Base-by-base conservation (phyloP, 768 basidiomycete genomes). In the Lactarius psammicola region DNA sequence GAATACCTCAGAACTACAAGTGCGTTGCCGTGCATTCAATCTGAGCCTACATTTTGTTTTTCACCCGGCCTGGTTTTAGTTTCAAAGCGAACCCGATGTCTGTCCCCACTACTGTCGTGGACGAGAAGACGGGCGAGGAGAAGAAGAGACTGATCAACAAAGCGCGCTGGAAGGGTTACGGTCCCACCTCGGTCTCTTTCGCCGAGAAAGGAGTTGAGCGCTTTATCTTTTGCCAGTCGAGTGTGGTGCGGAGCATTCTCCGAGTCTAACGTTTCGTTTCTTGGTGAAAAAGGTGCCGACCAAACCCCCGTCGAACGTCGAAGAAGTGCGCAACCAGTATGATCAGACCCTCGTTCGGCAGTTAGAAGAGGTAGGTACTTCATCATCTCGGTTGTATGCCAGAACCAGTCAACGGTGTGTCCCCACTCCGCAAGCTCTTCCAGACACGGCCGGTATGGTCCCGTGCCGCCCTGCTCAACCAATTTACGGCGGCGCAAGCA, bases 371-470 rank as follows among this genome's bases (percentile, higher is more conserved):
- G 90, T 87, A 61, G 28, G 72, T 69, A 23, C 46, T 42, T 33
- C 26, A 26, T 11, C 34, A 20, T 20, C 28, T 34, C 18, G 18
- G 23, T 49, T 15, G 34, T 44, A 42, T 33, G 15, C 6, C 15
- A 46, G 38, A 15, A 30, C 6, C 15, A 31, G 10, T 28, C 46
- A 55, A 49, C 3, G 9, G 15, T 20, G 30, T 30, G 53, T 33
- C 38, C n/a, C 28, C 56, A 23, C 44, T 49, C 30, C 31, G 23
- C 65, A 95, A 65, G 92, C 75, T 87, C 26, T 88, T 98, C 64
- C 77, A 78, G 56, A 79, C 87, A 64, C 84, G 96, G 30, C 93
- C 95, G 0, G 78, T 96, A 10, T 98, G 95, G 95, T 92, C 92
- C 1, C 84, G 95, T n/a, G 81, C 83, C 68, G 90, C 92, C 0